Evolutionary conservation across 257 asterid genomes (phyloP).

Genomic region (Nemophila menziesii): DNA sequence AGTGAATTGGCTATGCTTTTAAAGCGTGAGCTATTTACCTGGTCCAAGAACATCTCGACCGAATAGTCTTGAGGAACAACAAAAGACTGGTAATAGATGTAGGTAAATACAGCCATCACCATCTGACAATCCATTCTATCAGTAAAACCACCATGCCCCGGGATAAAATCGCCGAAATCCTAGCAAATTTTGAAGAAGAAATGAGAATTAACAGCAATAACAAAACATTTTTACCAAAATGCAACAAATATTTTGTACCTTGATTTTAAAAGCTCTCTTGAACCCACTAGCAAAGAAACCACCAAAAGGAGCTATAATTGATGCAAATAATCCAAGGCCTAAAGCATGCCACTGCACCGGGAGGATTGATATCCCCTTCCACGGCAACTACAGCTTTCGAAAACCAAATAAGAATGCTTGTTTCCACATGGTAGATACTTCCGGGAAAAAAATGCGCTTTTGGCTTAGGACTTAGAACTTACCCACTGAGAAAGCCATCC

Average conservation of each 20-base stretch:
- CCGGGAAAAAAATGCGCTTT: not conserved
- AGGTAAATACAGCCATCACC: constrained; percentile 66
- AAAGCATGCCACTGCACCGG: constrained; percentile 88
- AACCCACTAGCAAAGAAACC: constrained; percentile 99
- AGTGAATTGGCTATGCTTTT: too few relatives aligned
- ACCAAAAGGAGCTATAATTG: constrained; percentile 96
- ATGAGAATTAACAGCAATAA: not conserved
- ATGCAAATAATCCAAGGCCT: constrained; percentile 75
- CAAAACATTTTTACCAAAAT: not conserved
- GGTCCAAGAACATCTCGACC: constrained; percentile 46
- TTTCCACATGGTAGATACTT: not conserved
- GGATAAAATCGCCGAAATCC: constrained; percentile 67
- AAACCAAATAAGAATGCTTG: not conserved
- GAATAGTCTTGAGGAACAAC: constrained; percentile 30
- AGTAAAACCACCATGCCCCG: constrained; percentile 66
- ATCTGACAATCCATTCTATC: constrained; percentile 77
- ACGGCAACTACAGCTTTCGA: constrained; percentile 39
- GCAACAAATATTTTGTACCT: constrained; percentile 31
- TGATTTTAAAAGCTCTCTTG: constrained; percentile 94
- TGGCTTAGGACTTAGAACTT: not conserved
- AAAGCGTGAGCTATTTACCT: constrained; percentile 24
- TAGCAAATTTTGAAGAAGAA: constrained; percentile 6
- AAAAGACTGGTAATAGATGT: constrained; percentile 52
- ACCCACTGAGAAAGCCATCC: constrained; percentile 35
- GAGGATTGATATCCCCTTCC: constrained; percentile 46